A percentile compares a stretch with the other conserved stretches of the same genome.
Conservation (phyloP, 2,329 filamentous ascomycete species). For the Kalmusia sp. region DNA sequence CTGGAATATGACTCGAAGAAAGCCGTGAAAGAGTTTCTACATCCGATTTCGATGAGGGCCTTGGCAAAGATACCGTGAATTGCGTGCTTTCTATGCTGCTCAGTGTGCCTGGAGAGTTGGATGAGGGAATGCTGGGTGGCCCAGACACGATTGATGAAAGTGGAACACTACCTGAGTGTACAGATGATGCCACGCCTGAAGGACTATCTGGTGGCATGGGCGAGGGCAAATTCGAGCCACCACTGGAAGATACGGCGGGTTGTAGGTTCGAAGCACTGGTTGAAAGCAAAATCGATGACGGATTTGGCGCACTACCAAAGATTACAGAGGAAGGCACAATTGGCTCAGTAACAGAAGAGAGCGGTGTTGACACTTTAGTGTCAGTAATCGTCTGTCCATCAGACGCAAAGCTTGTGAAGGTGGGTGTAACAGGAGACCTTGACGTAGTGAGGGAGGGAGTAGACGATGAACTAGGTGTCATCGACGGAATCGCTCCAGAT, state of each 20-base stretch:
- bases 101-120: not conserved
- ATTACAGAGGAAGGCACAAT: no score
- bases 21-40: not conserved
- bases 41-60: not conserved
- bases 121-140: not conserved
- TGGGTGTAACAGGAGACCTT: not conserved
- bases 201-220: not conserved
- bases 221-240: not conserved
- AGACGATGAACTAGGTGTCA: not conserved
- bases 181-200: not conserved
- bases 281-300: not conserved
- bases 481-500: not conserved
- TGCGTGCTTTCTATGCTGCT: not conserved
- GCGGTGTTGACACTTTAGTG: no score
- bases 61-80: conserved; percentile 16
- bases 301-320: not conserved
- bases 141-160: not conserved
- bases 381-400: no score
- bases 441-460: not conserved
- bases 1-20: not conserved
- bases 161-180: no score
- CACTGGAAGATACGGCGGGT: not conserved
- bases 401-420: no score
- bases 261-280: not conserved
- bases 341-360: no score